These are phyloP conservation scores for Jacaranda mimosifolia DNA, from an alignment of 257 asterid species.

Conservation along the genomic window DNA sequence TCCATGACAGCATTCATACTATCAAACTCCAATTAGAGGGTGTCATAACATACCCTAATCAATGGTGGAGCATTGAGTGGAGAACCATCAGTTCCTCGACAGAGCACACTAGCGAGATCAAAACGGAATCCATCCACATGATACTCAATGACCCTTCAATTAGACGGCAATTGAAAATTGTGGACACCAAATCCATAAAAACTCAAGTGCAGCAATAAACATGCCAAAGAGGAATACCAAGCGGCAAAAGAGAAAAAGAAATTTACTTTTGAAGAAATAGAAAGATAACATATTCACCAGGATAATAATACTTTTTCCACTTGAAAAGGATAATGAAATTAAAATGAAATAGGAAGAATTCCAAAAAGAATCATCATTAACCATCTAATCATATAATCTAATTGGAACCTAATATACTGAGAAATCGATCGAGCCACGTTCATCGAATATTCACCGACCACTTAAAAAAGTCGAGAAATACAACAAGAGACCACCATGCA, in stretches of 20 bases:
- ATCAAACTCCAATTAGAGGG: conserved; percentile 8
- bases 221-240: conserved; percentile 6
- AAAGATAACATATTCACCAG: not conserved
- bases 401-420: conserved; percentile 15
- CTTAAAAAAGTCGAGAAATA: not conserved
- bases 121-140: conserved; percentile 99
- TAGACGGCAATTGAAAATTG: conserved; percentile 26
- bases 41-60: conserved; percentile 62
- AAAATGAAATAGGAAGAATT: not conserved
- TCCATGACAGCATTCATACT: conserved; percentile 24
- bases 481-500: not conserved
- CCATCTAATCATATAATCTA: conserved; percentile 7
- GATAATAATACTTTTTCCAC: not conserved
- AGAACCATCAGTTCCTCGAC: conserved; percentile 95
- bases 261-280: not conserved
- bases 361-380: not conserved
- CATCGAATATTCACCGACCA: not conserved
- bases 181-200: conserved; percentile 17
- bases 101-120: conserved; percentile 94
- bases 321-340: not conserved
- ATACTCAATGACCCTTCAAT: conserved; percentile 87
- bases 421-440: not conserved
- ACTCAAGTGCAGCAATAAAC: conserved; percentile 2
- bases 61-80: conserved; percentile 91
- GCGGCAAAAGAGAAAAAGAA: not conserved